phyloP scores from a whole-genome alignment of 2,329 filamentous ascomycete genomes.

The Exserohilum turcica region DNA sequence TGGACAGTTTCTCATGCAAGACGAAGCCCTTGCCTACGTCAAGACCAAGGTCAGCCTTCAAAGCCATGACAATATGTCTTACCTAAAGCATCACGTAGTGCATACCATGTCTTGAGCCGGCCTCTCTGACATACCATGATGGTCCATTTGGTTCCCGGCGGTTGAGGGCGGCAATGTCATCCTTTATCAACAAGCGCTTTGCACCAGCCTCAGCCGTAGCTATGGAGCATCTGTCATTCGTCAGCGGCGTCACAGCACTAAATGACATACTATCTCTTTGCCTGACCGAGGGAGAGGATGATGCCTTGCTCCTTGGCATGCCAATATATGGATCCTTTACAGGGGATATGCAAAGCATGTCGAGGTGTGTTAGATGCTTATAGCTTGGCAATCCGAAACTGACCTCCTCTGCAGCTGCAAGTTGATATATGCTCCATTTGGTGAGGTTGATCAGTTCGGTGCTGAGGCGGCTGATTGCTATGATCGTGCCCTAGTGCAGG shows the following conservation, averaged over 20 bases:
- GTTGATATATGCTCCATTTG: conserved; percentile 5
- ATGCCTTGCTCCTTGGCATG: conserved; percentile 13
- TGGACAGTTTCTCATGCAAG: conserved; percentile 7
- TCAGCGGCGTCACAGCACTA: conserved; percentile 7
- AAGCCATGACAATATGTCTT: not conserved
- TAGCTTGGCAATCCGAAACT: not conserved
- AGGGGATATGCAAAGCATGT: conserved; percentile 12
- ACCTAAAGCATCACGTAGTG: not conserved
- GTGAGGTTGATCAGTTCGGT: conserved; percentile 3
- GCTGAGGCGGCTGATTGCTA: conserved; percentile 40
- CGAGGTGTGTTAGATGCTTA: not conserved
- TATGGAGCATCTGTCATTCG: conserved; percentile 5
- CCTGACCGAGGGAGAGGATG: conserved; percentile 6
- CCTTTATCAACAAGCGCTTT: conserved; percentile 9
- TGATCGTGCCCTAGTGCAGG: conserved; percentile 44
- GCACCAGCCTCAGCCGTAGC: conserved; percentile 1
- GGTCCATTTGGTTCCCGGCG: conserved; percentile 8
- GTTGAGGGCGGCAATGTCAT: conserved; percentile 7
- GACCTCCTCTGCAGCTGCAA: conserved; percentile 3
- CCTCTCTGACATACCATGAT: conserved; percentile 10
- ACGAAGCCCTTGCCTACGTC: not conserved
- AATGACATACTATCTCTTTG: conserved; percentile 11
- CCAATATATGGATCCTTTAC: conserved; percentile 11
- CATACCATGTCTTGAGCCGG: not conserved
- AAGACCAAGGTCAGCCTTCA: conserved; percentile 9